Conservation (phyloP, 2,329 filamentous ascomycete genomes). For the Fusarium incarnatum region DNA sequence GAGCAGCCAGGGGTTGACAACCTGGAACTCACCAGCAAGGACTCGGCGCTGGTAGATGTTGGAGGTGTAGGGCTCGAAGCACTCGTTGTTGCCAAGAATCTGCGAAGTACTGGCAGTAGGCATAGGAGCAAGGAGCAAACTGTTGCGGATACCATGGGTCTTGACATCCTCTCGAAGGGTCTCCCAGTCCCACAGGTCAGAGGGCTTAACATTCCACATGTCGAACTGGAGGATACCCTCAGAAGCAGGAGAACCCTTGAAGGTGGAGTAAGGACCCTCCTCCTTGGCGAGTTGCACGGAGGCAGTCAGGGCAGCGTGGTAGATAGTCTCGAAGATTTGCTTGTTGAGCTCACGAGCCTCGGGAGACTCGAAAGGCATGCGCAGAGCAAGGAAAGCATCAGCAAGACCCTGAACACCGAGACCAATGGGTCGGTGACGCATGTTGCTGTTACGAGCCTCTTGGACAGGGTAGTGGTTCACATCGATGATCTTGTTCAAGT, state of each 20-base stretch:
- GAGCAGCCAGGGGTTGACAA: slow-evolving; percentile 98
- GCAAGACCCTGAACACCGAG: slow-evolving; percentile 98
- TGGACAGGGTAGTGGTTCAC: slow-evolving; percentile 98
- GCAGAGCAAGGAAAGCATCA: slow-evolving; percentile 96
- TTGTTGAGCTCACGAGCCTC: slow-evolving; percentile 95
- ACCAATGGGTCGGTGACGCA: slow-evolving; percentile 95
- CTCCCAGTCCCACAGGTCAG: slow-evolving; percentile 97
- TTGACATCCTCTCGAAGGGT: slow-evolving; percentile 90
- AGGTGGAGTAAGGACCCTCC: slow-evolving; percentile 87
- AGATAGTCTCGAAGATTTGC: slow-evolving; percentile 99
- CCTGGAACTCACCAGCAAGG: slow-evolving; percentile 97
- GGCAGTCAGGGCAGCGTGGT: slow-evolving; percentile 91
- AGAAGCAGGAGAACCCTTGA: slow-evolving; percentile 92
- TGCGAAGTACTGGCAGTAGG: slow-evolving; percentile 97
- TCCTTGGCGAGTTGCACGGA: slow-evolving; percentile 88
- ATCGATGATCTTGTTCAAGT: slow-evolving; percentile 98
- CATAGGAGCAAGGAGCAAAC: slow-evolving; percentile 94
- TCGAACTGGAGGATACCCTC: slow-evolving; percentile 97
- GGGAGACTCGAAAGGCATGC: slow-evolving; percentile 95
- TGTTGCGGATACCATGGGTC: slow-evolving; percentile 94
- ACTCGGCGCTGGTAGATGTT: slow-evolving; percentile 99
- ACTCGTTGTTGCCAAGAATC: slow-evolving; percentile 99
- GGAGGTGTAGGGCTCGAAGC: slow-evolving; percentile 99
- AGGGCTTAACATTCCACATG: slow-evolving; percentile 96
- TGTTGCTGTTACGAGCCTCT: slow-evolving; percentile 95